Conservation (phyloP, 495 filamentous ascomycete genomes). For the Darksidea phi region DNA sequence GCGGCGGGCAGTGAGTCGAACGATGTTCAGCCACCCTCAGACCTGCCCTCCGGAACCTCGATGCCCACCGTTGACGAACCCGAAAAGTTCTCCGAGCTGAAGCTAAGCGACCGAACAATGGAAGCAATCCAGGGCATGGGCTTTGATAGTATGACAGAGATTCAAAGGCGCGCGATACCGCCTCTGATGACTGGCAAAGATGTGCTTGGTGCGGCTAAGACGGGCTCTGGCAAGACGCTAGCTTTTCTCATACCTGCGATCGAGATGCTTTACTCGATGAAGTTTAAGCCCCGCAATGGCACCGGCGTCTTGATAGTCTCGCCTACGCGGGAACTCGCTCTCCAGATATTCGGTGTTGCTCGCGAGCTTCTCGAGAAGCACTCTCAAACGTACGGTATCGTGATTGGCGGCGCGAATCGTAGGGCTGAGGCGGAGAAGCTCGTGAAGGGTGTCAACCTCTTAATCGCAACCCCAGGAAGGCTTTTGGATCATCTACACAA, state of each 20-base stretch:
- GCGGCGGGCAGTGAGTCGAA: constrained; percentile 16
- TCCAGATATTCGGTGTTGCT: constrained; percentile 96
- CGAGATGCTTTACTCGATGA: constrained; percentile 87
- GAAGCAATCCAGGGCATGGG: constrained; percentile 87
- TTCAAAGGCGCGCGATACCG: constrained; percentile 84
- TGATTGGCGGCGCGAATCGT: constrained; percentile 92
- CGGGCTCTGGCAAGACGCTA: constrained; percentile 92
- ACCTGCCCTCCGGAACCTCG: constrained; percentile 53
- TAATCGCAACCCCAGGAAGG: constrained; percentile 91
- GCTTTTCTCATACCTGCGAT: constrained; percentile 92
- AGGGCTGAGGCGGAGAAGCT: constrained; percentile 93
- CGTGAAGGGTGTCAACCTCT: constrained; percentile 85
- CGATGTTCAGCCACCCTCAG: constrained; percentile 36
- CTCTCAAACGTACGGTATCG: constrained; percentile 91
- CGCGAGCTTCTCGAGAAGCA: constrained; percentile 84
- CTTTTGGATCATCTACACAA: constrained; percentile 94
- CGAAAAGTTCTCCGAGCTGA: constrained; percentile 73
- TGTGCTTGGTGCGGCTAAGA: constrained; percentile 95
- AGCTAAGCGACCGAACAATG: constrained; percentile 81
- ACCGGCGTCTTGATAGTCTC: constrained; percentile 86
- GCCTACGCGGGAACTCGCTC: constrained; percentile 83
- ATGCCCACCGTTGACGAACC: constrained; percentile 59
- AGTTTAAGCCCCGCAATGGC: constrained; percentile 81
- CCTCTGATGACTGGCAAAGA: constrained; percentile 86
- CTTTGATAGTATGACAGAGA: constrained; percentile 94